phyloP scores from a whole-genome alignment of 805 yeast species.

The Monosporozyma solicola region DNA sequence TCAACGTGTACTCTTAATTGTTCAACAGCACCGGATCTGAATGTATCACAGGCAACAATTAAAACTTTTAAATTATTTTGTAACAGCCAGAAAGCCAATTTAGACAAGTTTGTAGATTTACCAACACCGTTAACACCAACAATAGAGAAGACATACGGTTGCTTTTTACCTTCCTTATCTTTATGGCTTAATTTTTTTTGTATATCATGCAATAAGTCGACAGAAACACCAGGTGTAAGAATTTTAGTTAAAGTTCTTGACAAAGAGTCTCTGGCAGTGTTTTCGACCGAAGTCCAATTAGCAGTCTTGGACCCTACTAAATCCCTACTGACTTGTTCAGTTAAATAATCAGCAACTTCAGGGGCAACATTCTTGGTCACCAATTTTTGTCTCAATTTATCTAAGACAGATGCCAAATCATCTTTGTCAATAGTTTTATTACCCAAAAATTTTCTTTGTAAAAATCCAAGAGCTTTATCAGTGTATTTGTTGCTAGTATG shows the following conservation, averaged over 20 bases:
- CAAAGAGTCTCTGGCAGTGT: constrained; percentile 60
- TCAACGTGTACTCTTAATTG: constrained; percentile 90
- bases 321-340: constrained; percentile 59
- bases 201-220: constrained; percentile 77
- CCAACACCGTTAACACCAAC: constrained; percentile 99
- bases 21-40: constrained; percentile 98
- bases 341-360: constrained; percentile 67
- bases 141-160: constrained; percentile 91
- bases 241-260: constrained; percentile 59
- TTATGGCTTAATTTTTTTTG: constrained; percentile 33
- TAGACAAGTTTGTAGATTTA: constrained; percentile 89
- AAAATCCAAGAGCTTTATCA: constrained; percentile 42
- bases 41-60: constrained; percentile 95
- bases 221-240: constrained; percentile 84
- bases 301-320: constrained; percentile 65
- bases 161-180: constrained; percentile 22
- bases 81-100: constrained; percentile 88
- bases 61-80: constrained; percentile 82
- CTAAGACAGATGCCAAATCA: constrained; percentile 58
- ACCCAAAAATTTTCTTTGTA: constrained; percentile 50
- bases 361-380: constrained; percentile 87
- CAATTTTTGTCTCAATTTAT: constrained; percentile 63
- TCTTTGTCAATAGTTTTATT: constrained; percentile 55
- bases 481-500: constrained; percentile 22
- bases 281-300: constrained; percentile 63